These are phyloP conservation scores for Lodderomyces oxycetoniae DNA, from an alignment of 1,139 yeast genomes.

Conservation along the genomic window DNA sequence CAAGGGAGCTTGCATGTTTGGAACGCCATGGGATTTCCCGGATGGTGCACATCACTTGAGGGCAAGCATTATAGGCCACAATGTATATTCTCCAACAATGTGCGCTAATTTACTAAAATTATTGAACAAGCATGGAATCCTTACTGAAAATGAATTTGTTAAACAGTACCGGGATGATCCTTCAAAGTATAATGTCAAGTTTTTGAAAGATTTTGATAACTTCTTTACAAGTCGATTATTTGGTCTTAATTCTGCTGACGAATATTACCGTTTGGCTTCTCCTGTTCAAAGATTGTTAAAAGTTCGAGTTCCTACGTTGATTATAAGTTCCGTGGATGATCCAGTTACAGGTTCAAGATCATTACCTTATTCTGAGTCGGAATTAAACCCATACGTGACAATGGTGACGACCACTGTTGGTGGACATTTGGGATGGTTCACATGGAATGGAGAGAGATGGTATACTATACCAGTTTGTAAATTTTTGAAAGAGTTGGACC, in stretches of 20 bases:
- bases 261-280: constrained; percentile 51
- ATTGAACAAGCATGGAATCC: constrained; percentile 37
- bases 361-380: constrained; percentile 58
- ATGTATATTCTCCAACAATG: constrained; percentile 52
- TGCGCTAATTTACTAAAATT: constrained; percentile 44
- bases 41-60: constrained; percentile 42
- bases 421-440: constrained; percentile 75
- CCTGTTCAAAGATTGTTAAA: constrained; percentile 46
- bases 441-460: constrained; percentile 51
- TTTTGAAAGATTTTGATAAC: constrained; percentile 46
- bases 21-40: constrained; percentile 55
- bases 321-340: constrained; percentile 51
- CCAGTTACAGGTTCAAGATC: constrained; percentile 52
- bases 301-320: constrained; percentile 50
- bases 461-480: constrained; percentile 36
- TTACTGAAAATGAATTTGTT: constrained; percentile 24
- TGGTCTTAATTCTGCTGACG: constrained; percentile 50
- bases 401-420: constrained; percentile 71
- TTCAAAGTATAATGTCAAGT: constrained; percentile 26
- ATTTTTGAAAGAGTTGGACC: constrained; percentile 31
- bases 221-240: constrained; percentile 49
- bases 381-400: constrained; percentile 63
- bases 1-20: constrained; percentile 47
- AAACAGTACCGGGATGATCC: constrained; percentile 32
- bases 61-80: constrained; percentile 39